Evolutionary conservation across 2,329 filamentous ascomycete species (phyloP).

Genomic region (Rosellinia necatrix): DNA sequence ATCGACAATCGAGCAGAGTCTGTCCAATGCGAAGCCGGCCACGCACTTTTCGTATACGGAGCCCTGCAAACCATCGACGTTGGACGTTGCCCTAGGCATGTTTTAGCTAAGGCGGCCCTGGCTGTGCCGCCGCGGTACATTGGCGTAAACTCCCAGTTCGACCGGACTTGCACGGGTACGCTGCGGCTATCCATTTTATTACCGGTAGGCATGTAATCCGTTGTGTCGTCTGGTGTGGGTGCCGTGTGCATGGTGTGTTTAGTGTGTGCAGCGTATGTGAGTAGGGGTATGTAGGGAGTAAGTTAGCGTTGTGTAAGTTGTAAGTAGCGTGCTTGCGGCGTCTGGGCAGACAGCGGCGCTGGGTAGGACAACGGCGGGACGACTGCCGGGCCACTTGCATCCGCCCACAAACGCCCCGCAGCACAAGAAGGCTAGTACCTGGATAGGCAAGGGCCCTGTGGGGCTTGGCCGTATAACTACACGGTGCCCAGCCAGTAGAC

Average conservation of each 20-base stretch:
- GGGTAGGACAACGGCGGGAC: slow-evolving; percentile 2
- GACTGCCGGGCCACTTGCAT: slow-evolving; percentile 11
- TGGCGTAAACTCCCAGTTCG: background rate
- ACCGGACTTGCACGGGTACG: background rate
- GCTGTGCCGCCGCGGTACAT: slow-evolving; percentile 12
- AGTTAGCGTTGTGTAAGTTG: too few relatives aligned
- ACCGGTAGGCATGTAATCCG: background rate
- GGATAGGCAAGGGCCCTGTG: too few relatives aligned
- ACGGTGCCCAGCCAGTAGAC: too few relatives aligned
- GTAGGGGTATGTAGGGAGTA: too few relatives aligned
- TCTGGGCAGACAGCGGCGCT: background rate
- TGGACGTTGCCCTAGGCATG: background rate
- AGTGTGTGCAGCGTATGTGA: too few relatives aligned
- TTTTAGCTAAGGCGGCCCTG: background rate
- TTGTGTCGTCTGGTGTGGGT: background rate
- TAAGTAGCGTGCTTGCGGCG: too few relatives aligned
- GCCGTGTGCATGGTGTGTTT: too few relatives aligned
- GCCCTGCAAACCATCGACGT: background rate
- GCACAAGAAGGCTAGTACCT: background rate
- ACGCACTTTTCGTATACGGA: slow-evolving; percentile 15
- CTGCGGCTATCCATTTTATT: background rate
- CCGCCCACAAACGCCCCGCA: background rate
- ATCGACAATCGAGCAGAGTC: background rate
- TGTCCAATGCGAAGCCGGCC: background rate
- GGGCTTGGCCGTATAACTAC: too few relatives aligned